Base-by-base conservation (phyloP, 306 rosid species). In the Dalbergia cultrata region DNA sequence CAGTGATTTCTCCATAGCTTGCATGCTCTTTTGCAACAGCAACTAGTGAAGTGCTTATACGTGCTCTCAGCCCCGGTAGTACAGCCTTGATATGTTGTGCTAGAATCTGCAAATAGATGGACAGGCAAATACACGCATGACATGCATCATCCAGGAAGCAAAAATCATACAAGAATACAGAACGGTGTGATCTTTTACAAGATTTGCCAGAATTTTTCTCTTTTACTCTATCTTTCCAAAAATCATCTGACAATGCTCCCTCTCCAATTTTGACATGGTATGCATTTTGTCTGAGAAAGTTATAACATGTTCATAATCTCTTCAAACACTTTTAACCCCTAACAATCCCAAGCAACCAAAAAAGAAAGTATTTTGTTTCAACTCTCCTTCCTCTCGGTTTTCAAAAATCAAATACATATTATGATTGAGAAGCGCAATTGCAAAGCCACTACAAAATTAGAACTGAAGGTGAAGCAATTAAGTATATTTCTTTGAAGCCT, bases 21-120 rank as follows among this genome's bases (percentile, higher is more conserved):
- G 94, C 93, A 61, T 92, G 97, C 87, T 96, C 98, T 90, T 96
- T 96, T 26, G 99, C 99, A 85, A 92, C 94, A 82, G 94, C 59
- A 57, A 93, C 92, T 50, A 96, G 78, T 26, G 95, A 88, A 72
- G 90, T 82, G 86, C 93, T 96, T 85, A 96, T 93, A 63, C 97
- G 97, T 77, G 98, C 96, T 83, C 92, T 92, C 74, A 96, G 83
- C 79, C 93, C 97, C 1, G 99, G 99, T 59, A 93, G 93, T 54
- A 93, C 90, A 75, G 90, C 85, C 88, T 89, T 93, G 80, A 93
- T 96, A 87, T 96, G 97, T 73, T 89, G 96, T 6, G 94, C 97
- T 63, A 96, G 90, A 90, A 96, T 92, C 99, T 96, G 88, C 77
- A 89, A 65, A 75, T 16, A 75, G 50, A 53, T 54, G 56, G 34